A percentile compares a stretch with the other conserved stretches of the same genome.
Evolutionary conservation across 257 asterid genomes (phyloP).

Genomic region (Verbena officinalis): DNA sequence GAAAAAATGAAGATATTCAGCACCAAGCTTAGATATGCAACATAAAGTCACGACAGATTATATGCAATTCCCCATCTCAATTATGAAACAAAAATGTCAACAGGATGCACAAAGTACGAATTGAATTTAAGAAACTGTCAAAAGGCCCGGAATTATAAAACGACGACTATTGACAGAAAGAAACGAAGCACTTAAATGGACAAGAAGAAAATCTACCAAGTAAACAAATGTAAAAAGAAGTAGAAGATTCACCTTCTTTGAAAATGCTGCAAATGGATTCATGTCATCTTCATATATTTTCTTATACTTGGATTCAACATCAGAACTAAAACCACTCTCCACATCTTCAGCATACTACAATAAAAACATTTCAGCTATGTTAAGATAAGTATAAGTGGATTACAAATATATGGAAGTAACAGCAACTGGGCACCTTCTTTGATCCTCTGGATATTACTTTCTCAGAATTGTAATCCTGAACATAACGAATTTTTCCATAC

Average conservation of each 20-base stretch:
- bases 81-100: constrained; percentile 6
- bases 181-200: constrained; percentile 20
- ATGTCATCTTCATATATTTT: constrained; percentile 97
- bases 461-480: constrained; percentile 97
- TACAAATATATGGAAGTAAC: constrained; percentile 25
- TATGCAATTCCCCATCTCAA: constrained; percentile 3
- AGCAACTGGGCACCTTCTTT: constrained; percentile 71
- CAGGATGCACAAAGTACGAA: neutral
- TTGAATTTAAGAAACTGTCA: constrained; percentile 9
- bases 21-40: constrained; percentile 12
- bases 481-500: constrained; percentile 94
- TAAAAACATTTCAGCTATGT: constrained; percentile 22
- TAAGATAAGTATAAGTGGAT: constrained; percentile 24
- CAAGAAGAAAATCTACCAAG: constrained; percentile 38
- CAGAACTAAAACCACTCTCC: constrained; percentile 95
- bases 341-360: constrained; percentile 90
- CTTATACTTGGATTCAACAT: constrained; percentile 97
- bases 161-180: constrained; percentile 4
- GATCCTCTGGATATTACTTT: constrained; percentile 96
- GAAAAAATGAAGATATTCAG: constrained; percentile 2
- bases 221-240: constrained; percentile 25
- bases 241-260: constrained; percentile 67
- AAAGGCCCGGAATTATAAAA: neutral
- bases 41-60: constrained; percentile 19
- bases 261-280: constrained; percentile 99